Conservation (phyloP, 345 rosid genomes). For the Citrus inodora region DNA sequence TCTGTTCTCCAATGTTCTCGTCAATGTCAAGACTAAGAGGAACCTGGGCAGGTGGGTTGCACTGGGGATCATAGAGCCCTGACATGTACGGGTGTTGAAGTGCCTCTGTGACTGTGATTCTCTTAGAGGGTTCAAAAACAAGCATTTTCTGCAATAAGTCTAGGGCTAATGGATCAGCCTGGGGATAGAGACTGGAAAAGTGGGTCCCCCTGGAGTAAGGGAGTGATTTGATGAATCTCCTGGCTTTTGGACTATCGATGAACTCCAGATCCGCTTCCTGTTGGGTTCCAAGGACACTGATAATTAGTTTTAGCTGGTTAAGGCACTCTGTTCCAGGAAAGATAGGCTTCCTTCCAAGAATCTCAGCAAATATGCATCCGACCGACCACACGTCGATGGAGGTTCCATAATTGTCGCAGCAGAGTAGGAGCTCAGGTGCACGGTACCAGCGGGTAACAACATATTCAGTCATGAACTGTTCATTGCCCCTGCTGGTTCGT, state of each 20-base stretch:
- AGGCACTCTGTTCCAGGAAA: slow-evolving; percentile 85
- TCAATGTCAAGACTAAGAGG: slow-evolving; percentile 64
- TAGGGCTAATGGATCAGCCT: slow-evolving; percentile 70
- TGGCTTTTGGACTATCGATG: slow-evolving; percentile 69
- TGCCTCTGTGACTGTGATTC: slow-evolving; percentile 72
- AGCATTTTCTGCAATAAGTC: slow-evolving; percentile 79
- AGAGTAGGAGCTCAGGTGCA: slow-evolving; percentile 89
- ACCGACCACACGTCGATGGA: slow-evolving; percentile 91
- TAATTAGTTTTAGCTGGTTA: slow-evolving; percentile 74
- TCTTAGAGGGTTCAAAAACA: slow-evolving; percentile 69
- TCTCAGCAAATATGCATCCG: slow-evolving; percentile 89
- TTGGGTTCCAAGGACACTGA: slow-evolving; percentile 71
- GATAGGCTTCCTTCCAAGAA: slow-evolving; percentile 78
- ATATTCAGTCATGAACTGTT: slow-evolving; percentile 84
- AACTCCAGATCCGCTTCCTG: slow-evolving; percentile 62
- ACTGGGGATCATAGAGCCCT: slow-evolving; percentile 52
- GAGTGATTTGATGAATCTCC: slow-evolving; percentile 60
- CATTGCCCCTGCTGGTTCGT: slow-evolving; percentile 60
- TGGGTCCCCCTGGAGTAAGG: slow-evolving; percentile 56
- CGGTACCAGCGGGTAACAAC: slow-evolving; percentile 95
- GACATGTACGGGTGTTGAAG: slow-evolving; percentile 78
- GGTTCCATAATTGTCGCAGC: slow-evolving; percentile 79
- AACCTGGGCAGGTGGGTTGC: slow-evolving; percentile 66
- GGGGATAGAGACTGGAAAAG: slow-evolving; percentile 54
- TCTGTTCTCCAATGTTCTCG: slow-evolving; percentile 47